These are phyloP conservation scores for Oidium heveae DNA, from an alignment of 2,329 filamentous ascomycete genomes.

Conservation along the genomic window DNA sequence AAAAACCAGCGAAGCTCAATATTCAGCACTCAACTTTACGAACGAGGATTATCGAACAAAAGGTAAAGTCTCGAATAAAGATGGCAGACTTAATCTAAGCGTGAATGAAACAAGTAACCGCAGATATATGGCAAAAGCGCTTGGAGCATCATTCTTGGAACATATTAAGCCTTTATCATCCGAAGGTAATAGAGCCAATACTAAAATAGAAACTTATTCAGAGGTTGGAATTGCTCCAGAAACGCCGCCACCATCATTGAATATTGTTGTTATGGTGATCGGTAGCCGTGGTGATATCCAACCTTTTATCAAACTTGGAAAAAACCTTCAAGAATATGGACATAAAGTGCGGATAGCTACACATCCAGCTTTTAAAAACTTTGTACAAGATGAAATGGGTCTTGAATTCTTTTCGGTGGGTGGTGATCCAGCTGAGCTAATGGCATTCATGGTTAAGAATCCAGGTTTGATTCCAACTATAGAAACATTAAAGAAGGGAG, in stretches of 20 bases:
- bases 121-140: conserved; percentile 48
- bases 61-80: conserved; percentile 37
- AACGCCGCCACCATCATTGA: conserved; percentile 20
- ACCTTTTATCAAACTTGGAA: conserved; percentile 52
- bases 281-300: conserved; percentile 60
- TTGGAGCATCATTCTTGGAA: conserved; percentile 36
- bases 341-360: conserved; percentile 59
- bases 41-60: conserved; percentile 40
- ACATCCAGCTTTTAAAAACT: conserved; percentile 52
- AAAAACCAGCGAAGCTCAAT: conserved; percentile 9
- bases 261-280: conserved; percentile 67
- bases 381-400: conserved; percentile 44
- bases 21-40: conserved; percentile 30
- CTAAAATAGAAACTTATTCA: conserved; percentile 1
- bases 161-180: conserved; percentile 17
- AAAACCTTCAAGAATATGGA: conserved; percentile 45
- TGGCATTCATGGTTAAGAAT: conserved; percentile 72
- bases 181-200: conserved; percentile 2
- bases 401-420: conserved; percentile 64
- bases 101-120: conserved; percentile 43
- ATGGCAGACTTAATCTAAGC: conserved; percentile 47
- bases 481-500: conserved; percentile 45
- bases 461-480: conserved; percentile 52
- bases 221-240: conserved; percentile 6
- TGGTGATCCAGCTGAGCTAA: conserved; percentile 55